These are phyloP conservation scores for Usnea hakonensis DNA, from an alignment of 495 filamentous ascomycete species.

Conservation along the genomic window DNA sequence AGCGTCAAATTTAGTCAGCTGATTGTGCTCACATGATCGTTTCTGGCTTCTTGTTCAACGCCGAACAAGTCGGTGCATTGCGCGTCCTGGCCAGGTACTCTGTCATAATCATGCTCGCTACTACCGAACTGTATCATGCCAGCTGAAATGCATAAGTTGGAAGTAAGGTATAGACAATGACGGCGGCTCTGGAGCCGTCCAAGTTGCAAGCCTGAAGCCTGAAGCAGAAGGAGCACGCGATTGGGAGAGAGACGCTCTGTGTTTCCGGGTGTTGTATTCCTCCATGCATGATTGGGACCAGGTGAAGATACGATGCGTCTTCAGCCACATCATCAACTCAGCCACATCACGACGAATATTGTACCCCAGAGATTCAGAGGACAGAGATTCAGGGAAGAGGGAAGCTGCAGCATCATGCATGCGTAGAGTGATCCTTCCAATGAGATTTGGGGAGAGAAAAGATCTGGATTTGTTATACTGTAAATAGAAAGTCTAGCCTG, in stretches of 20 bases:
- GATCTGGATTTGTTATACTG: not conserved
- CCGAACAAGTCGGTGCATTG: not conserved
- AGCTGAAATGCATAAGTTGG: constrained; percentile 7
- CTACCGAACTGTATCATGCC: not conserved
- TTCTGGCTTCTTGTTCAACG: no score
- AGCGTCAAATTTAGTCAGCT: not conserved
- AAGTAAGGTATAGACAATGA: not conserved
- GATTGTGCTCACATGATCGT: not conserved
- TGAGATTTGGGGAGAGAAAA: not conserved
- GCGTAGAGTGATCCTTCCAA: not conserved
- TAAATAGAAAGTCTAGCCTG: constrained; percentile 9
- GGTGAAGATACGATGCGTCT: no score
- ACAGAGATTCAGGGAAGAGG: no score
- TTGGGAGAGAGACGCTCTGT: not conserved
- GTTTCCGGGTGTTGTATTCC: not conserved
- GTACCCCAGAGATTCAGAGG: no score
- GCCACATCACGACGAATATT: not conserved
- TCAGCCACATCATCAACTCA: constrained; percentile 12
- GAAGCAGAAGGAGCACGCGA: not conserved
- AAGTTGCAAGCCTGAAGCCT: not conserved
- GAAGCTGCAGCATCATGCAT: no score
- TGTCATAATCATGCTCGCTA: not conserved
- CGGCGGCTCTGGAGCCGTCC: not conserved
- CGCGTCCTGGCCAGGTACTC: not conserved
- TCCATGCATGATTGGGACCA: no score